These are phyloP conservation scores for Bremia lactucae DNA, from an alignment of 352 stramenopile genomes.

Conservation along the genomic window DNA sequence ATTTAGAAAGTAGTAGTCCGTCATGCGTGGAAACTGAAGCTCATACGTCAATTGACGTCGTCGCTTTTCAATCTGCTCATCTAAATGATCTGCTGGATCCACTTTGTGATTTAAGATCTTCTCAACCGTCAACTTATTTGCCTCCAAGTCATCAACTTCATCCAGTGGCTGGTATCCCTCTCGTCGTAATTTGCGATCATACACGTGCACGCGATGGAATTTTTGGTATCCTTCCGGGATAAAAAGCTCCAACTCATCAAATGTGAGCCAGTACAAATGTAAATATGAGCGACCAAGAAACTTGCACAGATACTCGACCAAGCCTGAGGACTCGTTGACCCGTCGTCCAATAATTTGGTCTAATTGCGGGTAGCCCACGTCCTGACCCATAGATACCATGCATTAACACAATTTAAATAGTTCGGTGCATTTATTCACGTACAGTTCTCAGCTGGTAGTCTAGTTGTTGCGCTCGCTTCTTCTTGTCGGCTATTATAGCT, in stretches of 20 bases:
- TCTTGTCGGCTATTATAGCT: constrained; percentile 42
- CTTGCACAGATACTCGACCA: constrained; percentile 82
- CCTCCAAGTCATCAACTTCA: constrained; percentile 81
- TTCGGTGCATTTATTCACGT: constrained; percentile 1
- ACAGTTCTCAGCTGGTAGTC: constrained; percentile 58
- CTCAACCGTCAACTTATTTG: constrained; percentile 80
- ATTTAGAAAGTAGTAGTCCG: constrained; percentile 72
- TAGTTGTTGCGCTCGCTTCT: constrained; percentile 58
- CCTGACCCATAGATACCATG: constrained; percentile 20
- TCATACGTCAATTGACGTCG: constrained; percentile 39
- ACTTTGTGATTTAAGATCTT: constrained; percentile 84
- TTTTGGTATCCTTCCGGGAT: constrained; percentile 80
- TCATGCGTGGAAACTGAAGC: constrained; percentile 61
- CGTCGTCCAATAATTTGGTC: constrained; percentile 80
- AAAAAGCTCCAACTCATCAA: constrained; percentile 78
- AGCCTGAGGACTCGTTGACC: constrained; percentile 58
- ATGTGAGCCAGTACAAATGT: constrained; percentile 84
- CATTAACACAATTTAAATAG: not conserved
- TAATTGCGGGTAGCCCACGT: constrained; percentile 53
- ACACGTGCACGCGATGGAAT: constrained; percentile 72
- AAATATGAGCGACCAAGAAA: constrained; percentile 81
- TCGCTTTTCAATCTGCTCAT: constrained; percentile 75
- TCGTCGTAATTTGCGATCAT: constrained; percentile 70
- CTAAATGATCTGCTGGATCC: constrained; percentile 65
- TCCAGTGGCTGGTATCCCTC: constrained; percentile 80